These are phyloP conservation scores for Prunus mume DNA, from an alignment of 306 rosid species.

Conservation along the genomic window DNA sequence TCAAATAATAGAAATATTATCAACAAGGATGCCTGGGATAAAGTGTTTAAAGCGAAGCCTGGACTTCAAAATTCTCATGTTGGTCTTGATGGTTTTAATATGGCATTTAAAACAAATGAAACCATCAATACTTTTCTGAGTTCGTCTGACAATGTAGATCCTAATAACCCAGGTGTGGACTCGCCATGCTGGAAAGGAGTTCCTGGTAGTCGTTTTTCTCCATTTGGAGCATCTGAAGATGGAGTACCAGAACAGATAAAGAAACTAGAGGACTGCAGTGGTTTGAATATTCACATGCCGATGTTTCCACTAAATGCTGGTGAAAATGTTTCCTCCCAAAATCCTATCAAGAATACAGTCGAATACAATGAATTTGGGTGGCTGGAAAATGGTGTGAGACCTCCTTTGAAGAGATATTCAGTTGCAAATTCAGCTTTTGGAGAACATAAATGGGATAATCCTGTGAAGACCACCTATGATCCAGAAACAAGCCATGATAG, in stretches of 20 bases:
- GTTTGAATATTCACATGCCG: slow-evolving; percentile 35
- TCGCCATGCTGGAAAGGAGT: slow-evolving; percentile 99
- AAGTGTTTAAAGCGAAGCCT: slow-evolving; percentile 30
- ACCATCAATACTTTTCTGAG: slow-evolving; percentile 43
- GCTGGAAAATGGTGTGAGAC: slow-evolving; percentile 39
- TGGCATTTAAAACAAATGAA: slow-evolving; percentile 38
- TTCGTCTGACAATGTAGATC: slow-evolving; percentile 58
- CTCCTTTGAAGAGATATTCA: slow-evolving; percentile 36
- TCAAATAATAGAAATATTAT: slow-evolving; percentile 23
- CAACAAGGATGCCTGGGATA: slow-evolving; percentile 34
- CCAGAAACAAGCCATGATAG: slow-evolving; percentile 30
- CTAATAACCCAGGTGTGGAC: slow-evolving; percentile 69
- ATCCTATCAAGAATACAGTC: slow-evolving; percentile 34
- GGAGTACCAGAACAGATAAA: slow-evolving; percentile 28
- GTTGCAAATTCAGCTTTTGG: slow-evolving; percentile 30
- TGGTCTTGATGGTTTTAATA: slow-evolving; percentile 38
- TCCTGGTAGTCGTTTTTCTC: slow-evolving; percentile 41
- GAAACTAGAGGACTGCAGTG: slow-evolving; percentile 33
- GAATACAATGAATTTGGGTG: slow-evolving; percentile 19
- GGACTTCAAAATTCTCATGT: slow-evolving; percentile 39
- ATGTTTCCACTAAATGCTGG: slow-evolving; percentile 23
- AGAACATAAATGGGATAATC: slow-evolving; percentile 37
- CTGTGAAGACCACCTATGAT: slow-evolving; percentile 26
- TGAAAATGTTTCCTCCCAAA: slow-evolving; percentile 34
- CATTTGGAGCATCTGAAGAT: slow-evolving; percentile 40